phyloP scores from a whole-genome alignment of 495 filamentous ascomycete genomes.

The Aspergillus affinis region DNA sequence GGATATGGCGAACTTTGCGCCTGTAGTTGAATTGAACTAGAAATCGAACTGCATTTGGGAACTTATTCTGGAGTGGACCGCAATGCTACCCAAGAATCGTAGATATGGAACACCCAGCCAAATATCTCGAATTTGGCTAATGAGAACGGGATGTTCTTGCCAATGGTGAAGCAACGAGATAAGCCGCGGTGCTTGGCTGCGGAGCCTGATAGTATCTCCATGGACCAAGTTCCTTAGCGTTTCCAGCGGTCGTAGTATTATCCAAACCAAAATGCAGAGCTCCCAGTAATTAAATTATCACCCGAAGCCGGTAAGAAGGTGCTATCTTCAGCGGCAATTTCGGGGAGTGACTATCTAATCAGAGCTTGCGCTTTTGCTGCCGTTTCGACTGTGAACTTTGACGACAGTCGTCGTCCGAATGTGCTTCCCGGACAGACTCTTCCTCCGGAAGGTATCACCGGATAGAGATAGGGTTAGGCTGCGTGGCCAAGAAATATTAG shows the following conservation, averaged over 20 bases:
- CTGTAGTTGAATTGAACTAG: too few relatives aligned
- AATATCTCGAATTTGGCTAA: not conserved
- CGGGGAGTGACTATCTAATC: too few relatives aligned
- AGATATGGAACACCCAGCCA: not conserved
- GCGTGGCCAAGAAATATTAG: too few relatives aligned
- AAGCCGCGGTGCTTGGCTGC: not conserved
- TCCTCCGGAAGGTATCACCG: too few relatives aligned
- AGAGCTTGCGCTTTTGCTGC: not conserved
- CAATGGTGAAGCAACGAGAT: not conserved
- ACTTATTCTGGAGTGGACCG: too few relatives aligned
- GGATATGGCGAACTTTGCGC: too few relatives aligned
- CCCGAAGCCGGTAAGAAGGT: too few relatives aligned
- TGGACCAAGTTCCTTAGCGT: not conserved
- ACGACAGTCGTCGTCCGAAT: not conserved
- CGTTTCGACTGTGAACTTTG: not conserved
- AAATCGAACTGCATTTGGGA: too few relatives aligned
- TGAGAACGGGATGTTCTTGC: not conserved
- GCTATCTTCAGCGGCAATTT: too few relatives aligned
- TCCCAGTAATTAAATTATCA: too few relatives aligned
- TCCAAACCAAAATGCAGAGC: not conserved
- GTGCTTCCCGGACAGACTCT: too few relatives aligned
- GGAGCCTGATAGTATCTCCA: not conserved
- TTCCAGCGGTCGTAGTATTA: not conserved
- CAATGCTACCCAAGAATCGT: not conserved
- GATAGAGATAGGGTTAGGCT: too few relatives aligned